Conservation (phyloP, 2,329 filamentous ascomycete species). For the Pseudogymnoascus sp. region DNA sequence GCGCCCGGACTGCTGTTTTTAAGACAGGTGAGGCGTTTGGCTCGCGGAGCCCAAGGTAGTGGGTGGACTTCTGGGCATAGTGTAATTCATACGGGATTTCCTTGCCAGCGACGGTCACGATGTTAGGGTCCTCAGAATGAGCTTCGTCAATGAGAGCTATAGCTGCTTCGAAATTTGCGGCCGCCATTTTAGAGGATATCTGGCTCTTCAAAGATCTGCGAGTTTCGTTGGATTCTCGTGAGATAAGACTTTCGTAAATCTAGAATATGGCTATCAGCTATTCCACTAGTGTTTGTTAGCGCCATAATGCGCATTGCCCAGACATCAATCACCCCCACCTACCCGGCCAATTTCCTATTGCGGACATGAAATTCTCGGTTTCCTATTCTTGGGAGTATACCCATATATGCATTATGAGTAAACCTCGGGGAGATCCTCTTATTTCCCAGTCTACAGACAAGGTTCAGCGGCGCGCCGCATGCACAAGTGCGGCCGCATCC, state of each 20-base stretch:
- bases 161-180: conserved; percentile 39
- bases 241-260: neutral
- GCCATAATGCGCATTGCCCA: neutral
- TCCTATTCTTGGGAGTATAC: neutral
- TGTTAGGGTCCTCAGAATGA: conserved; percentile 60
- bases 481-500: neutral
- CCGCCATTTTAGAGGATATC: conserved; percentile 13
- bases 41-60: conserved; percentile 55
- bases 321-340: neutral
- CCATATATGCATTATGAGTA: neutral
- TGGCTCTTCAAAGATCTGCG: neutral
- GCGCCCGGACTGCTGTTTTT: conserved; percentile 70
- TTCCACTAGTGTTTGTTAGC: conserved; percentile 1
- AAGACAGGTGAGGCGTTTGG: conserved; percentile 59
- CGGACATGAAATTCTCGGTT: neutral
- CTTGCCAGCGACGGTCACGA: conserved; percentile 37
- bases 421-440: neutral
- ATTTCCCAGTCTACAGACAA: neutral
- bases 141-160: conserved; percentile 65
- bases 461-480: neutral
- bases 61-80: conserved; percentile 73
- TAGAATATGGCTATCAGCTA: neutral
- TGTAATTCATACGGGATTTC: conserved; percentile 67
- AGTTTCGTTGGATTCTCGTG: neutral
- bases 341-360: neutral